Conservation (phyloP, 1,139 yeast species). For the Saccharomyces pastorianus region DNA sequence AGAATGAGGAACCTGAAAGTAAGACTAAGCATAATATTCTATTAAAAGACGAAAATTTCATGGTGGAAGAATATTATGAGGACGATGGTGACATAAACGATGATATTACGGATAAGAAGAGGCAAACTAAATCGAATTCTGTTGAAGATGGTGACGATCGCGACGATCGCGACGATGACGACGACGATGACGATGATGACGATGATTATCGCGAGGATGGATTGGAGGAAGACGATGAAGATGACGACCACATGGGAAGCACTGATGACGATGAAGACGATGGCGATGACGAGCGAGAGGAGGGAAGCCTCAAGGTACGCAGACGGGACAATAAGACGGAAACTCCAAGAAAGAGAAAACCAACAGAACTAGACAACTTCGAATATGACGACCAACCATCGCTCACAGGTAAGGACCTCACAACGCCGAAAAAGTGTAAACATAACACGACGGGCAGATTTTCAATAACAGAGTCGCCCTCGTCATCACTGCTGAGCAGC, state of each 20-base stretch:
- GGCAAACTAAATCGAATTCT: not conserved
- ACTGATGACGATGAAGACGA: constrained; percentile 10
- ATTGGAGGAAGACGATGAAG: constrained; percentile 15
- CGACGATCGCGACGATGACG: constrained; percentile 1
- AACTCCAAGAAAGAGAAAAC: constrained; percentile 20
- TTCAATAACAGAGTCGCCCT: not conserved
- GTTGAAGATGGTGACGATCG: constrained; percentile 11
- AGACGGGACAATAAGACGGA: constrained; percentile 2
- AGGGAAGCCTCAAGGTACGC: not conserved
- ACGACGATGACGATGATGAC: constrained; percentile 1
- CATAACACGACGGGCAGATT: constrained; percentile 3
- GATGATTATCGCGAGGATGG: constrained; percentile 15
- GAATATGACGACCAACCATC: constrained; percentile 12
- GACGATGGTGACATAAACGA: constrained; percentile 13
- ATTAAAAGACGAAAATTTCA: constrained; percentile 12
- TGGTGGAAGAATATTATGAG: constrained; percentile 24
- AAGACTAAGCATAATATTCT: not conserved
- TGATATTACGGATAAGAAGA: constrained; percentile 9
- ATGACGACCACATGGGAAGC: constrained; percentile 13
- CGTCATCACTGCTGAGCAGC: not conserved
- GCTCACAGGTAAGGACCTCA: constrained; percentile 5
- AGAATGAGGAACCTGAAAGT: constrained; percentile 2
- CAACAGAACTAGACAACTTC: constrained; percentile 23
- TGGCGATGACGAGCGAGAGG: constrained; percentile 9
- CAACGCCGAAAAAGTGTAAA: constrained; percentile 23